Percentiles rank a stretch among this genome's conserved stretches.
phyloP scores from a whole-genome alignment of 306 rosid species.

The Hippophae tibetana region DNA sequence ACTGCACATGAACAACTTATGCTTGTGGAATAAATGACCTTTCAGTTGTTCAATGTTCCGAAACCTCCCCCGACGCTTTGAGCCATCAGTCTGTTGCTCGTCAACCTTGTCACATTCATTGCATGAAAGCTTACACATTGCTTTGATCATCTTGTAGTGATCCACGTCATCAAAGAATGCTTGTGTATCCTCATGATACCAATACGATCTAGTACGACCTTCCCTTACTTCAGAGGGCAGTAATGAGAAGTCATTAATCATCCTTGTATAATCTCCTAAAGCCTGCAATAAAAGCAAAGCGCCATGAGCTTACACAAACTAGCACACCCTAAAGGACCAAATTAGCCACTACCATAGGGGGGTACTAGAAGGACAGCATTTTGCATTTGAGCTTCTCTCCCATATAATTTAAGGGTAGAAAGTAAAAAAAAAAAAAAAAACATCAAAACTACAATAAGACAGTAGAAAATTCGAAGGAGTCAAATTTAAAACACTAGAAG shows the following conservation, averaged over 20 bases:
- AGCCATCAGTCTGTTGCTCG: conserved; percentile 50
- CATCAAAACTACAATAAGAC: background rate
- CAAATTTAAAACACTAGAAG: background rate
- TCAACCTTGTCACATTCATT: conserved; percentile 78
- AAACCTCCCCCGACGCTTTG: conserved; percentile 56
- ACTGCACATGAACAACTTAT: conserved; percentile 70
- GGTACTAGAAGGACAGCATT: background rate
- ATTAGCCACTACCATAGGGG: background rate
- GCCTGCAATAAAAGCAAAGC: conserved; percentile 24
- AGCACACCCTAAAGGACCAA: background rate
- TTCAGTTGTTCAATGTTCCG: conserved; percentile 76
- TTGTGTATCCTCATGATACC: conserved; percentile 47
- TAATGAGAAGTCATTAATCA: conserved; percentile 36
- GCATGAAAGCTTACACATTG: conserved; percentile 64
- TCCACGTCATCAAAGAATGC: conserved; percentile 40
- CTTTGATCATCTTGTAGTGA: conserved; percentile 58
- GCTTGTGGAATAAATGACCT: conserved; percentile 81
- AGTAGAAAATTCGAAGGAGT: background rate
- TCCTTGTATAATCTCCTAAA: conserved; percentile 49
- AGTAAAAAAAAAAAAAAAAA: background rate
- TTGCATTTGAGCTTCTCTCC: too few species aligned
- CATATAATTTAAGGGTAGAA: too few species aligned
- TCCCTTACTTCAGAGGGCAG: conserved; percentile 37
- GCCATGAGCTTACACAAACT: background rate
- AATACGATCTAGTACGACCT: conserved; percentile 36